Evolutionary conservation across 352 stramenopile genomes (phyloP), one percentile per base, ranked within the genome.

Genomic region (Pythium aquatile): DNA sequence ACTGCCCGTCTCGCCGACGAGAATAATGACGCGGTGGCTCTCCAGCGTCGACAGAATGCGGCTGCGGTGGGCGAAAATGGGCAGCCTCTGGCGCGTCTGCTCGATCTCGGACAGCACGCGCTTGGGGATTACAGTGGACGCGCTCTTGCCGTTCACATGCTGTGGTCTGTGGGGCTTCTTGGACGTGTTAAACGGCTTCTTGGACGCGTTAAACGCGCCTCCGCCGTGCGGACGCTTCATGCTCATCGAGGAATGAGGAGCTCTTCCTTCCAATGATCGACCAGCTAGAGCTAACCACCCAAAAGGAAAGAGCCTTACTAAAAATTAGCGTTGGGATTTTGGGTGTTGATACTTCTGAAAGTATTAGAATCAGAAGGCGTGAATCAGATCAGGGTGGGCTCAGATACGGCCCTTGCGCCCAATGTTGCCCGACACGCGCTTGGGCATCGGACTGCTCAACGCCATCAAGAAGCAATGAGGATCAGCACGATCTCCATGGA

Each of bases 1-100:
- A 47, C 85, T 96, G 26, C 91, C 91, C 0, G 91, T 97, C 73
- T 96, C 87, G 35, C 91, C 91, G 24, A 96, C 82, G 55, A 97
- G 78, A 56, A 97, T 94, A 61, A 94, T 69, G 8, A 95, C 85
- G 70, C 86, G 85, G 69, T 91, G 42, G 46, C 58, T 67, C 54
- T 78, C 70, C 2, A 96, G 59, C 3, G 77, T 75, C 29, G 77
- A 69, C n/a, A 96, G 68, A 58, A 96, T 90, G 58, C 77, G 76
- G 37, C 62, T 77, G 55, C 86, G 86, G 64, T 93, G 82, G 10
- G 71, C 73, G 66, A 80, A 93, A 44, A 95, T 93, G 17, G 87
- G 87, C 20, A 95, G 78, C 32, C 72, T 71, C 66, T 89, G 74
- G 17, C 82, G 80, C 49, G 70, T 81, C 51, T 76, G 79, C 49